Percentiles rank a stretch among this genome's conserved stretches.
These are phyloP conservation scores for Cryptococcus sp. DNA, from an alignment of 1,284 basidiomycete genomes.

Conservation along the genomic window DNA sequence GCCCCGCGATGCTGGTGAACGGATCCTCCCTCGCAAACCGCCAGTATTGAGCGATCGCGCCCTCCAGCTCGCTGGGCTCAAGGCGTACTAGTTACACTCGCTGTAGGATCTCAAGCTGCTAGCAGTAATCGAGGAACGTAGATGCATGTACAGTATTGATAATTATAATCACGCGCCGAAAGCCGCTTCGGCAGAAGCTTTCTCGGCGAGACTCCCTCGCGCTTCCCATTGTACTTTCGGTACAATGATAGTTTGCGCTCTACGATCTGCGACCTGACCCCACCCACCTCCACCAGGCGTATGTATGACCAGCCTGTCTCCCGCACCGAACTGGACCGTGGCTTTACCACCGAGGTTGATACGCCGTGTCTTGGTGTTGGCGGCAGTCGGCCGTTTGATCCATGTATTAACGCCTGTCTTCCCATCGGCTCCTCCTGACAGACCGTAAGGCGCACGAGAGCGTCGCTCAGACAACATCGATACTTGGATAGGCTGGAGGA, in stretches of 20 bases:
- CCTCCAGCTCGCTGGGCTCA: not conserved
- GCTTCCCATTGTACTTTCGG: conserved; percentile 62
- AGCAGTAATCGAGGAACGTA: not conserved
- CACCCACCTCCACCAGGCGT: conserved; percentile 44
- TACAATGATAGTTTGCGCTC: conserved; percentile 7
- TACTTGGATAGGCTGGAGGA: conserved; percentile 83
- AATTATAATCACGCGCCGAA: conserved; percentile 49
- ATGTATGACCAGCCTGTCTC: conserved; percentile 36
- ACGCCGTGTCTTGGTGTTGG: conserved; percentile 69
- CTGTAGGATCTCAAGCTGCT: too few species aligned
- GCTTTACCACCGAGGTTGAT: conserved; percentile 93
- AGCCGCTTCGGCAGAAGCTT: conserved; percentile 67
- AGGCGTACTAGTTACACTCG: not conserved
- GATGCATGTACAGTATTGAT: not conserved
- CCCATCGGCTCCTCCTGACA: conserved; percentile 31
- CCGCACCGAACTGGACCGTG: conserved; percentile 58
- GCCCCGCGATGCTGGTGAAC: not conserved
- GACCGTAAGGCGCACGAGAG: conserved; percentile 35
- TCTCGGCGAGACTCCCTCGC: conserved; percentile 70
- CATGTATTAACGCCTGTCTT: conserved; percentile 34
- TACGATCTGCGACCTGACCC: conserved; percentile 61
- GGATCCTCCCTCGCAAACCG: not conserved
- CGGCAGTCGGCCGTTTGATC: conserved; percentile 54
- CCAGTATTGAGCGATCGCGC: not conserved
- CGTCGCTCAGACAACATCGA: conserved; percentile 59